Base-by-base conservation (phyloP, 1,284 basidiomycete genomes). In the Cryptococcus sp. region DNA sequence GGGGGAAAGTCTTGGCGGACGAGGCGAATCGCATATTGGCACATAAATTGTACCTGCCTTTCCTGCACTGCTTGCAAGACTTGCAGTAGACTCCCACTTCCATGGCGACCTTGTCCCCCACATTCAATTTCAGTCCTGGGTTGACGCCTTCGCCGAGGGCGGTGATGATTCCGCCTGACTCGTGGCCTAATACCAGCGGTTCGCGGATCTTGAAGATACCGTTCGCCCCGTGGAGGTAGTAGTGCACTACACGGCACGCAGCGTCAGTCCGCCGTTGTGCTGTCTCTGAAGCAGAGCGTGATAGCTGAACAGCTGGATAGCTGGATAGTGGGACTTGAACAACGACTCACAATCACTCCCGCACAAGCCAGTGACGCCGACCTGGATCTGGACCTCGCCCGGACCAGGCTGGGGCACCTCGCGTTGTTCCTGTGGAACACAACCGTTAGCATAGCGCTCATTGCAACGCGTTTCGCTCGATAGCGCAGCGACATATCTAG, bases 31-130 rank as follows among this genome's bases (percentile, higher is more conserved):
- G 85, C 86, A 98, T 77, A 49, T 71, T 65, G 5, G 87, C 86
- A 83, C 94, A 98, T 59, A 98, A 86, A 81, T 98, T 97, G 82
- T 97, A 98, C 42, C 91, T 84, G n/a, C 90, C 91, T 50, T 83
- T 82, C 60, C 79, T 78, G 70, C 80, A 81, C 56, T 64, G 70
- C 25, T 72, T 67, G 69, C 82, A 83, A 47, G 82, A 82, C 59
- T 85, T 85, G 81, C 93, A 97, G 82, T 87, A 87, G 71, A 93
- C 85, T 43, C 94, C 94, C 13, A 91, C 90, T 78, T 98, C 94
- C 73, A 97, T 89, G 17, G 93, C 94, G 52, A 98, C 93, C 50
- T 91, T 86, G 78, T 93, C 90, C 49, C 94, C 93, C 23, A 89
- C 84, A 23, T 83, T 81, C 62, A 96, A 81, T 11, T 63, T 62